Percentiles rank a stretch among this genome's conserved stretches.
phyloP scores from a whole-genome alignment of 805 yeast species.

The Lipomyces starkeyi region DNA sequence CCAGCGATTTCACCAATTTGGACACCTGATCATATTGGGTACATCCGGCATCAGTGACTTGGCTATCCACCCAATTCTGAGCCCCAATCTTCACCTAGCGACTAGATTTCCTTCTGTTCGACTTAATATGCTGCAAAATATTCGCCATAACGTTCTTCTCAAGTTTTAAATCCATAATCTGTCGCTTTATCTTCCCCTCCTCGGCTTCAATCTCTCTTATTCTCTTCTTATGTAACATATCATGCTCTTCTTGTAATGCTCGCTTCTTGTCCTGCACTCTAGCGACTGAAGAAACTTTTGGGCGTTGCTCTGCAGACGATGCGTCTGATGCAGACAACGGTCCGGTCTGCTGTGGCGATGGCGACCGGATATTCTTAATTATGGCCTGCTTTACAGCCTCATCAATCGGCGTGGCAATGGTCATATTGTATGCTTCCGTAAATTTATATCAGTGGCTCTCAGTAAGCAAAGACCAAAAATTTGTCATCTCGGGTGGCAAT shows the following conservation, averaged over 20 bases:
- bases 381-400: conserved; percentile 9
- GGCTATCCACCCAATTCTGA: neutral
- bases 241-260: conserved; percentile 17
- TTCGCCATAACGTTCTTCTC: conserved; percentile 32
- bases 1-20: neutral
- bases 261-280: conserved; percentile 24
- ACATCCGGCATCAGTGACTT: neutral
- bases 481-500: neutral
- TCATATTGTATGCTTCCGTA: neutral
- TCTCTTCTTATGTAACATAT: conserved; percentile 5
- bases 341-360: neutral
- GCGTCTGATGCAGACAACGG: neutral
- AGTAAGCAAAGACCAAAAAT: neutral
- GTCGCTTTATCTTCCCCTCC: conserved; percentile 19
- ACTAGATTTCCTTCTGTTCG: neutral
- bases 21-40: neutral
- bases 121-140: conserved; percentile 27
- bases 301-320: neutral
- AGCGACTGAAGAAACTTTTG: neutral
- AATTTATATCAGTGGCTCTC: neutral
- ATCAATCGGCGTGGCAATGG: neutral
- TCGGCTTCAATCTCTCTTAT: conserved; percentile 24
- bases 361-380: conserved; percentile 2
- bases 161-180: conserved; percentile 21
- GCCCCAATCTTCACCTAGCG: neutral